These are phyloP conservation scores for Crithidia thermophila DNA, from an alignment of 208 protist species.

Conservation along the genomic window DNA sequence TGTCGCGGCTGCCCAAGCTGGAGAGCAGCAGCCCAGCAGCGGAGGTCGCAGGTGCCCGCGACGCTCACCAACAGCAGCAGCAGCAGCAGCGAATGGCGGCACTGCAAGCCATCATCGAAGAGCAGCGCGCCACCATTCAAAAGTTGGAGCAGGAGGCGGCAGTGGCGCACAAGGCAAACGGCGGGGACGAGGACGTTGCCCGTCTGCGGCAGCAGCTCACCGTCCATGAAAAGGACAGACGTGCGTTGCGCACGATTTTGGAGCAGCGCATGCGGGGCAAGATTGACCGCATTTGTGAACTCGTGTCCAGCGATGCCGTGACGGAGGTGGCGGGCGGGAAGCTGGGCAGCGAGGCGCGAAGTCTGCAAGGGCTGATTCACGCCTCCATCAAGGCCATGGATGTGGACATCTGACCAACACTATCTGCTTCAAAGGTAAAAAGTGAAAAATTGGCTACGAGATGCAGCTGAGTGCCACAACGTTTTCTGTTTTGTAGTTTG, in stretches of 20 bases:
- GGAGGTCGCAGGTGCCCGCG: no score
- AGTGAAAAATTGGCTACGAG: background rate
- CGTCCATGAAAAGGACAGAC: constrained; percentile 74
- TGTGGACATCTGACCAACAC: constrained; percentile 25
- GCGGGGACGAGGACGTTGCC: background rate
- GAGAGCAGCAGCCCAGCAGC: background rate
- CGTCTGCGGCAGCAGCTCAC: constrained; percentile 18
- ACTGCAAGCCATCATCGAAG: background rate
- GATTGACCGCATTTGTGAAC: constrained; percentile 71
- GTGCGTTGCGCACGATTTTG: constrained; percentile 87
- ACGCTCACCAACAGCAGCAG: background rate
- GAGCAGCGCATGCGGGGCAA: constrained; percentile 83
- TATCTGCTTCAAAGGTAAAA: no score
- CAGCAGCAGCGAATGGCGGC: background rate
- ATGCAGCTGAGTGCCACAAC: no score
- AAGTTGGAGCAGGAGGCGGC: constrained; percentile 13
- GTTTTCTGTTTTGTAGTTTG: no score
- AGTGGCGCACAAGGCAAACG: background rate
- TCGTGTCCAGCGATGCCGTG: constrained; percentile 7
- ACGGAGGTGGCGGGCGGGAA: constrained; percentile 4
- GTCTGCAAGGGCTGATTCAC: constrained; percentile 70
- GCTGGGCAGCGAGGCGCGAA: constrained; percentile 43
- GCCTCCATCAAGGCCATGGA: constrained; percentile 82
- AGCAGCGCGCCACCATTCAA: constrained; percentile 19
- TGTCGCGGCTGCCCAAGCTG: constrained; percentile 25